Evolutionary conservation across 345 rosid species (phyloP).

Genomic region (Lumnitzera littorea): DNA sequence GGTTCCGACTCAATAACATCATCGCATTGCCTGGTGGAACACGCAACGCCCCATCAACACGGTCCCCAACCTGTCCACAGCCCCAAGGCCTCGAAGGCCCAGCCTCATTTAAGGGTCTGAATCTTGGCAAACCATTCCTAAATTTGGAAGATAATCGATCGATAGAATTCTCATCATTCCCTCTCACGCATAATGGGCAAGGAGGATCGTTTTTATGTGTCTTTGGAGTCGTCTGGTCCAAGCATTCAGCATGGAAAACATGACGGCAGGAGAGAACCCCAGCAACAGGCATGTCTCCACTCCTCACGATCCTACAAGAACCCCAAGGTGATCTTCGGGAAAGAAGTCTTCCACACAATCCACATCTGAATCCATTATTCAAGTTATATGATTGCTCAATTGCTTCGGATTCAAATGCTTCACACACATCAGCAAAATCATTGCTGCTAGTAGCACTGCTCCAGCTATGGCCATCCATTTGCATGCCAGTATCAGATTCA

Average conservation of each 20-base stretch:
- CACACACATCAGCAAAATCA: constrained; percentile 36
- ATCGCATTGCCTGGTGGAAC: constrained; percentile 39
- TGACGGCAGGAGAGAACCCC: constrained; percentile 50
- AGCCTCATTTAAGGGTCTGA: constrained; percentile 41
- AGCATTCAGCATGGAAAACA: constrained; percentile 51
- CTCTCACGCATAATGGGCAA: constrained; percentile 40
- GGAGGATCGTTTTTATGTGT: constrained; percentile 37
- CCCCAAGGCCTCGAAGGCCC: constrained; percentile 61
- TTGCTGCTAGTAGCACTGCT: constrained; percentile 43
- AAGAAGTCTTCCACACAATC: constrained; percentile 42
- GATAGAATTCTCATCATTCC: constrained; percentile 25
- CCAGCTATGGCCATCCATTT: constrained; percentile 39
- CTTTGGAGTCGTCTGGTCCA: constrained; percentile 47
- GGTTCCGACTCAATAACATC: constrained; percentile 41
- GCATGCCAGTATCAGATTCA: constrained; percentile 18
- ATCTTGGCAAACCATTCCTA: constrained; percentile 31
- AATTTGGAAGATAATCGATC: constrained; percentile 22
- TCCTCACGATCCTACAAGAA: constrained; percentile 38
- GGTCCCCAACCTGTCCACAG: constrained; percentile 48
- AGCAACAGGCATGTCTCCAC: constrained; percentile 44
- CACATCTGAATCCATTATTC: constrained; percentile 33
- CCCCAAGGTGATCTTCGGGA: constrained; percentile 54
- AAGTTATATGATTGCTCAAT: constrained; percentile 12
- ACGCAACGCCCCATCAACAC: constrained; percentile 52
- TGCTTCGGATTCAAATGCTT: constrained; percentile 28